Evolutionary conservation across 306 rosid genomes (phyloP).

Genomic region (Ormosia emarginata): DNA sequence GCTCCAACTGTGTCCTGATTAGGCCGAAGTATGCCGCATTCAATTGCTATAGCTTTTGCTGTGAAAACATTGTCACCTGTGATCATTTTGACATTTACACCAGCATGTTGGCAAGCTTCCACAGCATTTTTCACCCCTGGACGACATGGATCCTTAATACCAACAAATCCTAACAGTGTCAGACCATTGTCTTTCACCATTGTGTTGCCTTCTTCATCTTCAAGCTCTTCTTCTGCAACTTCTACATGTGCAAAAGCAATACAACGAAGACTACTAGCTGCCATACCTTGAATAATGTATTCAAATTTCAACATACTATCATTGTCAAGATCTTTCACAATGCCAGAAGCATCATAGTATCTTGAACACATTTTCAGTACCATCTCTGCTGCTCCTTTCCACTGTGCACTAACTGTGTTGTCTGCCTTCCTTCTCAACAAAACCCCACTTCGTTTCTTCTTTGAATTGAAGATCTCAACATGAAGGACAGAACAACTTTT

Average conservation of each 20-base stretch:
- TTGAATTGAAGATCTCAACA: constrained; percentile 36
- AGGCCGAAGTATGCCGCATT: constrained; percentile 28
- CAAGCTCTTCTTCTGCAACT: constrained; percentile 4
- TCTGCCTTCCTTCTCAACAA: constrained; percentile 21
- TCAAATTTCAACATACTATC: constrained; percentile 6
- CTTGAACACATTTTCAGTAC: constrained; percentile 31
- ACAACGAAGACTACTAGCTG: constrained; percentile 33
- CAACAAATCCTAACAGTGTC: constrained; percentile 28
- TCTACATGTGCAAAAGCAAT: constrained; percentile 26
- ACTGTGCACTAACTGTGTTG: constrained; percentile 18
- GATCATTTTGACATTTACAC: constrained; percentile 36
- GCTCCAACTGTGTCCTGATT: background rate
- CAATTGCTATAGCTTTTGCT: constrained; percentile 33
- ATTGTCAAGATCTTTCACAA: constrained; percentile 17
- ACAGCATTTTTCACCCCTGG: constrained; percentile 16
- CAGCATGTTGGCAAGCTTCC: constrained; percentile 31
- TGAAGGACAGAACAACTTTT: constrained; percentile 19
- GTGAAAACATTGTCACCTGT: constrained; percentile 39
- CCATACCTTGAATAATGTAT: constrained; percentile 30
- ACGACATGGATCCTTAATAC: constrained; percentile 39
- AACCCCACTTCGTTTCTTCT: constrained; percentile 30
- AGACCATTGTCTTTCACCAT: constrained; percentile 17
- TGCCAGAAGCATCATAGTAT: constrained; percentile 25
- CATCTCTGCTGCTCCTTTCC: constrained; percentile 44
- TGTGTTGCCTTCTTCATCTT: background rate